phyloP scores from a whole-genome alignment of 164 flowering plant species.

The Brasenia schreberi region DNA sequence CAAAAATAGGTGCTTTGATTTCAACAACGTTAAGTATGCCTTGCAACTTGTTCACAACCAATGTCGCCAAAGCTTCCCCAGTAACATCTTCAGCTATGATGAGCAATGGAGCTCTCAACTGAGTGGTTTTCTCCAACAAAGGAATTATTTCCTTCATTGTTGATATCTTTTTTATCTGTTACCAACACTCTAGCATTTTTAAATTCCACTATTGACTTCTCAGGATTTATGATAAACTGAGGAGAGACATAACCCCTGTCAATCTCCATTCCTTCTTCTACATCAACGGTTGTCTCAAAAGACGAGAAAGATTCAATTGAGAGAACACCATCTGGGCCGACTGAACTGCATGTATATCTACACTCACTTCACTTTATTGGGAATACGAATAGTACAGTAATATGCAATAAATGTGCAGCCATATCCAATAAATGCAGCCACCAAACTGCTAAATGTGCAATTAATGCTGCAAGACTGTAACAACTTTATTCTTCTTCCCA shows the following conservation, averaged over 20 bases:
- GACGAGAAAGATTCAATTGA: constrained; percentile 98
- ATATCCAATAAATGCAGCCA: too few species aligned
- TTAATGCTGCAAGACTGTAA: too few species aligned
- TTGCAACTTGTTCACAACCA: constrained; percentile 29
- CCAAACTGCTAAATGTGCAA: too few species aligned
- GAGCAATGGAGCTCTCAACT: constrained; percentile 41
- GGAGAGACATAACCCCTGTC: constrained; percentile 98
- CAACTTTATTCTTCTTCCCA: too few species aligned
- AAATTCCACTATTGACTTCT: constrained; percentile 76
- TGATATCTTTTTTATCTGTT: constrained; percentile 80
- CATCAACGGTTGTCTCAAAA: constrained; percentile 98
- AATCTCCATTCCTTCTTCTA: constrained; percentile 99
- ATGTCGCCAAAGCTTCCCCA: constrained; percentile 47
- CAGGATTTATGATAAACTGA: constrained; percentile 87
- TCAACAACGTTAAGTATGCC: constrained; percentile 30
- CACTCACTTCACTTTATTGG: too few species aligned
- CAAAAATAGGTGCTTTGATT: constrained; percentile 76
- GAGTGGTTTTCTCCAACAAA: constrained; percentile 27
- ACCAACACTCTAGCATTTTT: constrained; percentile 91
- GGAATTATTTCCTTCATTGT: constrained; percentile 69
- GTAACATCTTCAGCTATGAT: constrained; percentile 91
- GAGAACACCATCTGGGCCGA: constrained; percentile 96
- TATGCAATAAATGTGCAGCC: too few species aligned
- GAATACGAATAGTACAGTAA: too few species aligned
- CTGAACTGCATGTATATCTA: constrained; percentile 8